Evolutionary conservation across 2,329 filamentous ascomycete species (phyloP).

Genomic region (Plenodomus tracheiphilus): DNA sequence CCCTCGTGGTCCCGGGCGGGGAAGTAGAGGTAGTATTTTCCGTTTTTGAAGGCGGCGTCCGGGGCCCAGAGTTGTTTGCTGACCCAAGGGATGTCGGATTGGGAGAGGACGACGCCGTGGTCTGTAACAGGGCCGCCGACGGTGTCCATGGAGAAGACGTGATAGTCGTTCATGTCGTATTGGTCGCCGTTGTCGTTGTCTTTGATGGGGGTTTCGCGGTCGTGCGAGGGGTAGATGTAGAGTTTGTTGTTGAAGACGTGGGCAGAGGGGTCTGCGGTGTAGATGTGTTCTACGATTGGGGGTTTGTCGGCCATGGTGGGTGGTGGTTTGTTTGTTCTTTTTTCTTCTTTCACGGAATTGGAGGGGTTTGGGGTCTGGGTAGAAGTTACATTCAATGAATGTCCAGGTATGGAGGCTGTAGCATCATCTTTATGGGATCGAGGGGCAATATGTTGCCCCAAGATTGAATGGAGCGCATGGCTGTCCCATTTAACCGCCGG

Average conservation of each 20-base stretch:
- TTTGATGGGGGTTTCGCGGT: conserved; percentile 72
- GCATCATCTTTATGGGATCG: conserved; percentile 26
- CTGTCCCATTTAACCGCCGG: conserved; percentile 41
- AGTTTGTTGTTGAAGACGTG: conserved; percentile 76
- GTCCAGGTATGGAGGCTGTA: conserved; percentile 17
- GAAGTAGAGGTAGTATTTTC: conserved; percentile 77
- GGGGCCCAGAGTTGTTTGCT: conserved; percentile 81
- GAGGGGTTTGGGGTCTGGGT: neutral
- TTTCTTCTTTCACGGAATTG: neutral
- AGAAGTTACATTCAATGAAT: too few species aligned
- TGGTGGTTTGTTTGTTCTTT: too few species aligned
- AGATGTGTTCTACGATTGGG: conserved; percentile 73
- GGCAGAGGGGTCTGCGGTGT: conserved; percentile 79
- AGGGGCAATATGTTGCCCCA: conserved; percentile 28
- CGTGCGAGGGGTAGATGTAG: conserved; percentile 82
- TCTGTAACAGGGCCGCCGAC: conserved; percentile 65
- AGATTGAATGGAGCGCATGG: conserved; percentile 21
- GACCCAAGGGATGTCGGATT: conserved; percentile 73
- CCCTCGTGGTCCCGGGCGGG: conserved; percentile 71
- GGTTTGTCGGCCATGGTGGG: conserved; percentile 46
- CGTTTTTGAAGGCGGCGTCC: conserved; percentile 70
- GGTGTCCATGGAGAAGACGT: conserved; percentile 69
- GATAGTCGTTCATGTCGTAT: conserved; percentile 84
- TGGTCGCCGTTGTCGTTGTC: conserved; percentile 86
- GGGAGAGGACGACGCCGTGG: conserved; percentile 70